phyloP scores from a whole-genome alignment of 75 land plant species.

The Gnetum montanum region DNA sequence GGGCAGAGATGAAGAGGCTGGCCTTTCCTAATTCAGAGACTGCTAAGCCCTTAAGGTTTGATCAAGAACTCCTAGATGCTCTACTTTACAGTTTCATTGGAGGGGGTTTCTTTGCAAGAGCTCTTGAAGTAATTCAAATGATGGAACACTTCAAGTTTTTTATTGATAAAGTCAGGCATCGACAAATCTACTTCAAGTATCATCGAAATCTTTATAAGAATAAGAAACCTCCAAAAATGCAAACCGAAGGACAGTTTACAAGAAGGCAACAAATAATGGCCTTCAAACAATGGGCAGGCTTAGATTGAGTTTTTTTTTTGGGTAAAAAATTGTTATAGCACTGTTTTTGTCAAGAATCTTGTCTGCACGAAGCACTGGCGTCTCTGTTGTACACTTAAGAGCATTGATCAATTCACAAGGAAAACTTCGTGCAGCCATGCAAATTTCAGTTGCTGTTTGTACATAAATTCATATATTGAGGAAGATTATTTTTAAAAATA shows the following conservation, averaged over 20 bases:
- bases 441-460: too few species aligned
- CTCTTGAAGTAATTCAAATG: conserved; percentile 49
- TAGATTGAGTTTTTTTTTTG: conserved; percentile 9
- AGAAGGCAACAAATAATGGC: conserved; percentile 50
- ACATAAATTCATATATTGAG: too few species aligned
- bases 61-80: conserved; percentile 59
- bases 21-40: conserved; percentile 9
- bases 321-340: too few species aligned
- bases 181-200: conserved; percentile 44
- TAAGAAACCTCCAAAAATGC: conserved; percentile 36
- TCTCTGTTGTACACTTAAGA: too few species aligned
- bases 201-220: conserved; percentile 46
- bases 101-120: conserved; percentile 49
- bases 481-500: too few species aligned
- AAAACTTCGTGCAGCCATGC: too few species aligned
- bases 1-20: conserved; percentile 56
- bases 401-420: too few species aligned
- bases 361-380: too few species aligned
- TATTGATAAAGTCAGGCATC: conserved; percentile 46
- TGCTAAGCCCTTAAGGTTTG: conserved; percentile 35
- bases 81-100: conserved; percentile 58
- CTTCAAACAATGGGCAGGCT: conserved; percentile 56
- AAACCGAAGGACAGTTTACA: conserved; percentile 36
- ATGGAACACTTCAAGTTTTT: conserved; percentile 48
- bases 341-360: too few species aligned